These are phyloP conservation scores for Scutellaria minor DNA, from an alignment of 257 asterid genomes.

Conservation along the genomic window DNA sequence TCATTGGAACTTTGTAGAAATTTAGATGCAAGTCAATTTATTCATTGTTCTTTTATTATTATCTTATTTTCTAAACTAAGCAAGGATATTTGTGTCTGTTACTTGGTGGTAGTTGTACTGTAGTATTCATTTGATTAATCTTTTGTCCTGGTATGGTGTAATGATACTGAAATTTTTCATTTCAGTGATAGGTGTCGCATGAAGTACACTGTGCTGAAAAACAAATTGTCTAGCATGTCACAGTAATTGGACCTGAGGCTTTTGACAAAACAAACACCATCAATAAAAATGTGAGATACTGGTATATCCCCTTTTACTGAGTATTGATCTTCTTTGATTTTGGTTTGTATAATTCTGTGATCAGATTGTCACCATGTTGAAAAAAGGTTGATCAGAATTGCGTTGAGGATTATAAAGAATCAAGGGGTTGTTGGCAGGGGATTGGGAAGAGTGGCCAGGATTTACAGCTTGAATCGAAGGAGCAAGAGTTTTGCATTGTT, in stretches of 20 bases:
- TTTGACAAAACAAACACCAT: background rate
- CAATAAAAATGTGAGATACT: slow-evolving; percentile 6
- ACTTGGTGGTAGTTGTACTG: slow-evolving; percentile 11
- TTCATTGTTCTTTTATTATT: background rate
- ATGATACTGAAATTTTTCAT: background rate
- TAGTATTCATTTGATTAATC: background rate
- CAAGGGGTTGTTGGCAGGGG: background rate
- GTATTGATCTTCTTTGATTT: too few species aligned
- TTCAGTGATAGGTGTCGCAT: background rate
- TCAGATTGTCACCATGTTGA: too few species aligned
- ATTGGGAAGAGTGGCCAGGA: slow-evolving; percentile 45
- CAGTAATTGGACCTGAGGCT: background rate
- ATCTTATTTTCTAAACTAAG: background rate
- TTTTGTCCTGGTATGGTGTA: background rate
- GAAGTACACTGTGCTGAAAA: background rate
- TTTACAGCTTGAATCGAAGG: slow-evolving; percentile 60
- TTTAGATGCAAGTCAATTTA: background rate
- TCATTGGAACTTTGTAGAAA: background rate
- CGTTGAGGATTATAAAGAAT: too few species aligned
- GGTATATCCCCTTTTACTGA: slow-evolving; percentile 6
- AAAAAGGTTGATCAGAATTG: too few species aligned
- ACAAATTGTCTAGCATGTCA: background rate
- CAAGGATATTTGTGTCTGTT: slow-evolving; percentile 16
- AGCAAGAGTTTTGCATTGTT: slow-evolving; percentile 53
- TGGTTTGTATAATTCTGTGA: too few species aligned